phyloP scores from a whole-genome alignment of 805 yeast genomes.

The Candida nemodendra region DNA sequence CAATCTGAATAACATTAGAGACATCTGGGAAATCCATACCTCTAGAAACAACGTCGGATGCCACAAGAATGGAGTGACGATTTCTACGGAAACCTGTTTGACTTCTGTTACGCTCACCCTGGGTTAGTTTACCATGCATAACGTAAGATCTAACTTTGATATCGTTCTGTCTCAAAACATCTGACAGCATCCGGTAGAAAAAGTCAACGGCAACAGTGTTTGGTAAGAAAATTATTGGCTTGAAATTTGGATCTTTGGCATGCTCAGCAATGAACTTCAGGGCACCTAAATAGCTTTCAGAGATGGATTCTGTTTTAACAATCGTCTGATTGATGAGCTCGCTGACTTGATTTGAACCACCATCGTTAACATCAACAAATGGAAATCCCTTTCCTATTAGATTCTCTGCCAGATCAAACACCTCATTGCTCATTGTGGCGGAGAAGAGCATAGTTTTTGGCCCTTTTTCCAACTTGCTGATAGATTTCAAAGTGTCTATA shows the following conservation, averaged over 20 bases:
- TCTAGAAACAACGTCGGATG: conserved; percentile 94
- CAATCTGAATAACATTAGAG: conserved; percentile 79
- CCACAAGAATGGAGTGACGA: conserved; percentile 59
- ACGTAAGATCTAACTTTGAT: conserved; percentile 16
- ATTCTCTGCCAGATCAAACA: conserved; percentile 59
- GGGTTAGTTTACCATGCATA: conserved; percentile 76
- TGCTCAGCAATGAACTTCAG: conserved; percentile 46
- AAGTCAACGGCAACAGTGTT: conserved; percentile 69
- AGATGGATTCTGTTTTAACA: conserved; percentile 51
- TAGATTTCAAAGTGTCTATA: conserved; percentile 42
- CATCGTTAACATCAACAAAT: conserved; percentile 73
- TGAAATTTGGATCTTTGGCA: conserved; percentile 44
- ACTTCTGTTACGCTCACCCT: conserved; percentile 50
- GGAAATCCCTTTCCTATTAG: conserved; percentile 53
- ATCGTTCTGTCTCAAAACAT: conserved; percentile 14
- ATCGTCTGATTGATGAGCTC: conserved; percentile 72
- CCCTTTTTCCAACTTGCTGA: conserved; percentile 30
- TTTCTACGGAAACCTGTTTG: conserved; percentile 34
- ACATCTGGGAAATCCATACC: conserved; percentile 95
- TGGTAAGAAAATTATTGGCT: conserved; percentile 81
- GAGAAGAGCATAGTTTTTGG: conserved; percentile 77
- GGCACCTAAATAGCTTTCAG: conserved; percentile 60
- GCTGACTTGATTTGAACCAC: conserved; percentile 65
- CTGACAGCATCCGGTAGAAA: conserved; percentile 42
- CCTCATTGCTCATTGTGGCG: conserved; percentile 79